Evolutionary conservation across 202 grass and related monocot genomes (phyloP), one percentile per base, ranked within the genome.

Genomic region (Alloteropsis angusta): DNA sequence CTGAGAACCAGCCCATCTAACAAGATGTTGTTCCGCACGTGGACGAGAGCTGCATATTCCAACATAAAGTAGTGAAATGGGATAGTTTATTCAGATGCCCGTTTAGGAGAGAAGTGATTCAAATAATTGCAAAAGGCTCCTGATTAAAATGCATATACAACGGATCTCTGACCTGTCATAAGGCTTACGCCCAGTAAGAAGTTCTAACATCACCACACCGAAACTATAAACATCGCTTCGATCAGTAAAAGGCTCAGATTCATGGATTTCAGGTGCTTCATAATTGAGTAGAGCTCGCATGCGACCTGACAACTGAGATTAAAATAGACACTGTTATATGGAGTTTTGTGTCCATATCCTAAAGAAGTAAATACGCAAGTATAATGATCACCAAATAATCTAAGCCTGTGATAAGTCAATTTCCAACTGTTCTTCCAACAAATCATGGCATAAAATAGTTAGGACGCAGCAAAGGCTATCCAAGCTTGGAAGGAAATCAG

Each of bases 201-300:
- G 90, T 84, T 99, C 96, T 76, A 99, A 72, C 96, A 99, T 96
- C 30, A 99, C 88, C 68, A 96, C 88, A 34, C 96, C 96, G 59
- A 99, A 99, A 87, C 96, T 99, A 61, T 96, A 96, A 75, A 93
- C 90, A 62, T 99, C 96, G 56, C 92, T 93, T 66, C 76, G 71
- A 17, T 88, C 73, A 34, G 83, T 93, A 82, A 83, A 82, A 64
- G 41, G 79, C 46, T 80, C 84, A 44, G 72, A 93, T 68, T 96
- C 96, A 46, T 78, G 91, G 63, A 91, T 83, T 86, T 99, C 96
- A 77, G 96, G 96, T 41, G 96, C 96, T 80, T 96, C 90, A 37
- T 93, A 96, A 88, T 72, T 90, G 56, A 93, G 77, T 35, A 85
- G 54, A 54, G 96, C 77, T 39, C 81, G 63, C 81, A 87, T 85